Evolutionary conservation across 495 filamentous ascomycete species (phyloP).

Genomic region (Evansstolkia leycettana): DNA sequence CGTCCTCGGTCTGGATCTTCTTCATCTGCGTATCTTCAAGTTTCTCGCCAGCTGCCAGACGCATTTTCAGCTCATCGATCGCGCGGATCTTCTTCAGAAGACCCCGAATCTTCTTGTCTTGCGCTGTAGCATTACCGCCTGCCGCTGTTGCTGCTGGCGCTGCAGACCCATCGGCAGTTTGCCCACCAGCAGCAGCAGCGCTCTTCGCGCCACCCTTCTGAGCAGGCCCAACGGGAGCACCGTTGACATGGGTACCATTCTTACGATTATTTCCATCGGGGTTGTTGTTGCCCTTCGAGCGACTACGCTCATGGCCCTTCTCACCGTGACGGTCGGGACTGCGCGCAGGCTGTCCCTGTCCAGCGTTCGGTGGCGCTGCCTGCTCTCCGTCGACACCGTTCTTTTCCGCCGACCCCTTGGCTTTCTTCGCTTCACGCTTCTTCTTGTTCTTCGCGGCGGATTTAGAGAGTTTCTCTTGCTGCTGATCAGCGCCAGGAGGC

Average conservation of each 20-base stretch:
- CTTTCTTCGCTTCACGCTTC: constrained; percentile 94
- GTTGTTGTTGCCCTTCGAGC: constrained; percentile 40
- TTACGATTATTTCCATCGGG: constrained; percentile 12
- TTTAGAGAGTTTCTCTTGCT: constrained; percentile 67
- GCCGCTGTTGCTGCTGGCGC: constrained; percentile 15
- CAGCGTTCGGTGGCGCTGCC: constrained; percentile 1
- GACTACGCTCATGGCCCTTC: constrained; percentile 39
- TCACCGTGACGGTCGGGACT: constrained; percentile 55
- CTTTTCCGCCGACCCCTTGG: constrained; percentile 59
- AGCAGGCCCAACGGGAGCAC: constrained; percentile 14
- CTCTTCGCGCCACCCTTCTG: constrained; percentile 9
- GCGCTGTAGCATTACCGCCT: constrained; percentile 26
- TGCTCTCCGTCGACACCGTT: constrained; percentile 22
- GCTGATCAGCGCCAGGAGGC: constrained; percentile 37
- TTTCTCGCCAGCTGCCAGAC: constrained; percentile 86
- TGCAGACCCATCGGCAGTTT: constrained; percentile 6
- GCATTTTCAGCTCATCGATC: constrained; percentile 96
- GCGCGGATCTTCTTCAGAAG: constrained; percentile 94
- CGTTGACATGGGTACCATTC: constrained; percentile 27
- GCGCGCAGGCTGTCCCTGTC: constrained; percentile 21
- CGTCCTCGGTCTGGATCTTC: constrained; percentile 85
- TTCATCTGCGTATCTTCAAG: constrained; percentile 96
- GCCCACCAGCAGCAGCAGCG: constrained; percentile 3
- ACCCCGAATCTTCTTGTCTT: constrained; percentile 82
- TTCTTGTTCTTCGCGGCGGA: constrained; percentile 96